Evolutionary conservation across 2,329 filamentous ascomycete genomes (phyloP).

Genomic region (Colletotrichum karsti): DNA sequence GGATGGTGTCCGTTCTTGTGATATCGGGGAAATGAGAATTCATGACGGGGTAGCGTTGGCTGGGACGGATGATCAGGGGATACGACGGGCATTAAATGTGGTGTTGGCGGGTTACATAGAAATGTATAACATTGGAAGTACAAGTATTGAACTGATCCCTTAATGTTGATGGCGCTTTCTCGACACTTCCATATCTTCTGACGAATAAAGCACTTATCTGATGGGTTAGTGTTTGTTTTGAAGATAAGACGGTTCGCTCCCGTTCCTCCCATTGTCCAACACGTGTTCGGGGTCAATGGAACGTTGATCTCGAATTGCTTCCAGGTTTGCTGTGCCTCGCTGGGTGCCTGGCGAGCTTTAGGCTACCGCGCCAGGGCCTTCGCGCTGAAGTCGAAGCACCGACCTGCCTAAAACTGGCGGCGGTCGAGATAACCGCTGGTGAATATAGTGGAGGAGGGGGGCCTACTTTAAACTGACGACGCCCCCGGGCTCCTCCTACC

Average conservation of each 20-base stretch:
- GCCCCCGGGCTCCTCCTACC: neutral
- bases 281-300: neutral
- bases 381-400: slow-evolving; percentile 6
- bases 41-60: neutral
- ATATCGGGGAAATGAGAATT: neutral
- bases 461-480: slow-evolving; percentile 1
- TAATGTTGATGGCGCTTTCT: neutral
- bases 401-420: neutral
- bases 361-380: neutral
- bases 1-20: slow-evolving; percentile 79
- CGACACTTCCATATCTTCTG: neutral
- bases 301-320: neutral
- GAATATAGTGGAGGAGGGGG: no score
- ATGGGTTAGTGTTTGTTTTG: neutral
- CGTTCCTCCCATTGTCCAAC: slow-evolving; percentile 13
- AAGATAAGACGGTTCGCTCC: neutral
- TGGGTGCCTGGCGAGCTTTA: slow-evolving; percentile 2
- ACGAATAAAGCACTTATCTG: neutral
- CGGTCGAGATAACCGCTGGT: neutral
- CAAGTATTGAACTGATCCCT: neutral
- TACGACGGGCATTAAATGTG: neutral
- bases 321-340: neutral
- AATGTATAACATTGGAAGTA: neutral
- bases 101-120: slow-evolving; percentile 3
- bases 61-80: neutral